These are phyloP conservation scores for Juglanconis juglandina DNA, from an alignment of 2,329 filamentous ascomycete species.

Conservation along the genomic window DNA sequence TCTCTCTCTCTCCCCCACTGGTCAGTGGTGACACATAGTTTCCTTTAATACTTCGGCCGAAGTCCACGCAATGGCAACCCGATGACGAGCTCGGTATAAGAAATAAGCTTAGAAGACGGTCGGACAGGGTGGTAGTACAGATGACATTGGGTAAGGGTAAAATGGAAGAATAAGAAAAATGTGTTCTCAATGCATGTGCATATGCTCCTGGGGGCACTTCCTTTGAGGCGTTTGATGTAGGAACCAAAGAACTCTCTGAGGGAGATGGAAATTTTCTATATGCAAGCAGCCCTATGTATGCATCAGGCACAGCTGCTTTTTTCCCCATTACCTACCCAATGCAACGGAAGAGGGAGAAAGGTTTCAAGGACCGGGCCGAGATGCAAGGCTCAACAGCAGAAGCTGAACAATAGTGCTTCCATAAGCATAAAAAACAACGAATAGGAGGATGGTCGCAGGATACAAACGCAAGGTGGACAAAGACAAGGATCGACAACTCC, in stretches of 20 bases:
- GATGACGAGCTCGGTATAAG: constrained; percentile 4
- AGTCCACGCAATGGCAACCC: not conserved
- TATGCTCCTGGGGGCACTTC: not conserved
- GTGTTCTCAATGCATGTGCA: not conserved
- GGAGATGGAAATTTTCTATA: not conserved
- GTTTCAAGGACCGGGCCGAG: not conserved
- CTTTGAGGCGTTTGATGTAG: not conserved
- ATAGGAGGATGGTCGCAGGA: not conserved
- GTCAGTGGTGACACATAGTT: constrained; percentile 6
- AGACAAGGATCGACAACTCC: not conserved
- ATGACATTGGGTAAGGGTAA: not conserved
- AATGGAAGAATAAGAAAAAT: not conserved
- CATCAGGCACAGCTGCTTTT: not conserved
- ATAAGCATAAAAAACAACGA: not conserved
- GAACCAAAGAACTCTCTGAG: not conserved
- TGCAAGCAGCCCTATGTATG: not conserved
- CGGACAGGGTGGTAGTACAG: not conserved
- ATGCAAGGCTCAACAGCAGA: not conserved
- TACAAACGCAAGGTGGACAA: not conserved
- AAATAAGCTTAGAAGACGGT: not conserved
- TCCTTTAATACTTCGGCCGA: not conserved
- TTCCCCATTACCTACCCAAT: not conserved
- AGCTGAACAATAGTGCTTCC: not conserved
- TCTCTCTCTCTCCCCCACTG: not conserved
- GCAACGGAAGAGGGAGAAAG: not conserved